phyloP scores from a whole-genome alignment of 2,329 filamentous ascomycete species.

The Fusarium burgessii region DNA sequence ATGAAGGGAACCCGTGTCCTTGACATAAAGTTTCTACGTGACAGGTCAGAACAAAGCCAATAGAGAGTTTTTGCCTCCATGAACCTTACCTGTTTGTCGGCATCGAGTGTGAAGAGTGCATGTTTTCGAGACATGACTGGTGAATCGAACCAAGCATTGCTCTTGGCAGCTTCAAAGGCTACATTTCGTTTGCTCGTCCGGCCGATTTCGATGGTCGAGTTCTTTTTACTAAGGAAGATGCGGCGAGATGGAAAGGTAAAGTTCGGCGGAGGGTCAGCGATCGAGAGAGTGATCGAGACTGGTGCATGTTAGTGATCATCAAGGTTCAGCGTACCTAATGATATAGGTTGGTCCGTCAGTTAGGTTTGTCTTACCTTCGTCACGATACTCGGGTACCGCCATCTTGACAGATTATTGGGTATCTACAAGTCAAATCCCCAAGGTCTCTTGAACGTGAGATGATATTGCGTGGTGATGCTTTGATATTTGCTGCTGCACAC shows the following conservation, averaged over 20 bases:
- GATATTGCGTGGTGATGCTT: conserved; percentile 7
- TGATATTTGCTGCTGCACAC: background rate
- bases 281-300: conserved; percentile 51
- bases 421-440: background rate
- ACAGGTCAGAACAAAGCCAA: conserved; percentile 33
- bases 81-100: conserved; percentile 57
- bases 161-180: conserved; percentile 49
- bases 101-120: conserved; percentile 64
- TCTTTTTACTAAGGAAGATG: conserved; percentile 50
- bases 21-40: conserved; percentile 58
- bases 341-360: background rate
- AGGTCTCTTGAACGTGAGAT: background rate
- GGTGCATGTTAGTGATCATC: conserved; percentile 23
- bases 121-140: conserved; percentile 79
- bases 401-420: conserved; percentile 17
- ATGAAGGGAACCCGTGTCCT: conserved; percentile 64
- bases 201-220: conserved; percentile 53
- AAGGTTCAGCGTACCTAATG: background rate
- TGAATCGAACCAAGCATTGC: conserved; percentile 77
- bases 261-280: conserved; percentile 34
- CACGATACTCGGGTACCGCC: conserved; percentile 43
- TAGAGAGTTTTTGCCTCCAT: background rate
- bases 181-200: conserved; percentile 58
- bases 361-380: conserved; percentile 39
- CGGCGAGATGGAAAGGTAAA: conserved; percentile 45